Base-by-base conservation (phyloP, 352 stramenopile genomes). In the Globisporangium spinosum region DNA sequence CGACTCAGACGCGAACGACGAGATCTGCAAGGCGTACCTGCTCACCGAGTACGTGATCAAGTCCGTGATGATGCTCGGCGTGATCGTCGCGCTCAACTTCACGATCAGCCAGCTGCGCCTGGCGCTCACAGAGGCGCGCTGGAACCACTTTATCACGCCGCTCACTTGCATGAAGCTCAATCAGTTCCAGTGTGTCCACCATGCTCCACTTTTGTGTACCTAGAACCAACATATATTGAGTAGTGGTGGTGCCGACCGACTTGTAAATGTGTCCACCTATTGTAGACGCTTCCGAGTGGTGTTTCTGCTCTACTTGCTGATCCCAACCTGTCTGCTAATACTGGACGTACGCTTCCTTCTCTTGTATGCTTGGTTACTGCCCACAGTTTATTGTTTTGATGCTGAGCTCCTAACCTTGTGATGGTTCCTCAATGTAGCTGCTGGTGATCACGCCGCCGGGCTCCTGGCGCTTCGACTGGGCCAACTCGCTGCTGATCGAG, bases 151-250 rank as follows among this genome's bases (percentile, higher is more conserved):
- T 62, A 74, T 85, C 34, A 87, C 80, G 0, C 79, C 83, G 17
- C 67, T 89, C 25, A 83, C 77, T 22, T 89, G 90, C 67, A 89
- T 88, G 75, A 89, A 88, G 61, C 78, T 92, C 53, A 78, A 84
- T n/a, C 81, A 89, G 64, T 89, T 89, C 53, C 73, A 82, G 81
- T 89, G 64, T 23, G 77, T 73, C 32, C 32, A 15, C 13, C 38
- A 47, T 47, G 3, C 3, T 43, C 12, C 29, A 32, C 29, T 12
- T 38, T 38, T 38, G 32, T 38, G 7, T 38, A 38, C 6, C 32
- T 38, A 38, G 32, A 38, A 38, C 7, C 32, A 9, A 10, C 6
- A 7, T 38, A 15, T 9, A 1, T 40, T 66, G 38, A 58, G n/a
- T 58, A 57, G 23, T 72, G 47, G 32, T 58, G 47, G 13, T 29